Conservation (phyloP, 106 monocot genomes). For the Hemerocallis citrina region DNA sequence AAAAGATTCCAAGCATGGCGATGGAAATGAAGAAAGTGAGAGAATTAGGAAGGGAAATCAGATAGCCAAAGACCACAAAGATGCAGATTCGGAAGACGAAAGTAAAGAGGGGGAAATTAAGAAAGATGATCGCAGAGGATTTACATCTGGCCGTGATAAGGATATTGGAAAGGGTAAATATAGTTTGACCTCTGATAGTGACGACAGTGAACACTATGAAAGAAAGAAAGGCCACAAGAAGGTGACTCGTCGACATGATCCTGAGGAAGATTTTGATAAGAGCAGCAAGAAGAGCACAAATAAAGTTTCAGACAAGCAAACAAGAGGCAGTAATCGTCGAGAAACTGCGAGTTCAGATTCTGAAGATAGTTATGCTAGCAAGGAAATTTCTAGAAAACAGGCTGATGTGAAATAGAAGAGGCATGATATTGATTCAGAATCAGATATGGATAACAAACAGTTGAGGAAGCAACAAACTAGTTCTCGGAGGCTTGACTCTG, state of each 20-base stretch:
- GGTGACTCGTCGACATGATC: slow-evolving; percentile 9
- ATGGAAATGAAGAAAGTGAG: slow-evolving; percentile 4
- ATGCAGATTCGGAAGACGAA: slow-evolving; percentile 10
- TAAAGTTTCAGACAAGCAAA: not conserved
- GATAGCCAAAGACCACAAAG: slow-evolving; percentile 1
- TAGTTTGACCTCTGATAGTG: slow-evolving; percentile 29
- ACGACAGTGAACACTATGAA: not conserved
- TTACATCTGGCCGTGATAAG: not conserved
- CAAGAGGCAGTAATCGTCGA: not conserved
- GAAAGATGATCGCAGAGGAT: not conserved
- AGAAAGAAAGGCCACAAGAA: slow-evolving; percentile 10
- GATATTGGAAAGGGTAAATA: slow-evolving; percentile 13
- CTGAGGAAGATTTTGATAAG: slow-evolving; percentile 11
- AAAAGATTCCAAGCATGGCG: slow-evolving; percentile 8
- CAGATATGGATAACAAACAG: slow-evolving; percentile 4
- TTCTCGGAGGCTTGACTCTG: slow-evolving; percentile 11
- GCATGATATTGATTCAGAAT: slow-evolving; percentile 29
- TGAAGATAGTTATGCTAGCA: slow-evolving; percentile 11
- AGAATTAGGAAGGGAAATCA: slow-evolving; percentile 4
- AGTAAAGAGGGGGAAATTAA: slow-evolving; percentile 7
- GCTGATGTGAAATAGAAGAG: slow-evolving; percentile 14
- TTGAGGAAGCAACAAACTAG: slow-evolving; percentile 9
- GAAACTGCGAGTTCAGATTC: slow-evolving; percentile 31
- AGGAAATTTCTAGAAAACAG: slow-evolving; percentile 12
- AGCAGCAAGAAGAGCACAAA: not conserved